Base-by-base conservation (phyloP, 139 green algal genomes). In the Coelastrella sp. region DNA sequence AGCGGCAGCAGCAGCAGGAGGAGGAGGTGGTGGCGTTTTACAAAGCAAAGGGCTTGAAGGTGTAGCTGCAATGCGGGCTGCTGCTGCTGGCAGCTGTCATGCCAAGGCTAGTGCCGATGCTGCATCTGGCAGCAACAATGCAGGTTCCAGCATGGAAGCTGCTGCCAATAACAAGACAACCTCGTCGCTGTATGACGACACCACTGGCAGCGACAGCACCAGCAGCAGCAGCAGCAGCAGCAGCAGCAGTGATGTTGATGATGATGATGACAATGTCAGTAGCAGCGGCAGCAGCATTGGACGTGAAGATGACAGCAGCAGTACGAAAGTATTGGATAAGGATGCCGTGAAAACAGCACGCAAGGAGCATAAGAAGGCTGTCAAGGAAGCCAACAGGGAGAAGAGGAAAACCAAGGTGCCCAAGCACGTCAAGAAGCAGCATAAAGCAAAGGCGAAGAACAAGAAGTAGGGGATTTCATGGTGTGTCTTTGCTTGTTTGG, bases 351-450 rank as follows among this genome's bases (percentile, higher is more conserved):
- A 90, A 63, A 93, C 76, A 17, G 87, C 62, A 0, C 85, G 93
- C 43, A 98, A 96, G 84, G 89, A 90, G 69, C 85, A 96, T 72
- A 98, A 98, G 88, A 92, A 93, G 76, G 83, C 85, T 30, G 92
- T 98, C 0, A 99, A 99, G 88, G 97, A 95, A 75, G 92, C 92
- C 2, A 96, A 96, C 73, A 81, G 93, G 0, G 97, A 99, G 86
- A 90, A 92, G 79, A 90, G 97, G 3, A 98, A 98, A 83, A 89
- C 45, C 19, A 99, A 99, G 86, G 86, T 95, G 32, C 94, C 95
- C 11, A 99, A 99, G 87, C 91, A 98, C 27, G 86, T 96, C 21
- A 99, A 99, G 85, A 99, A 98, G 89, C 88, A 88, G 21, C 87
- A 91, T 2, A 89, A 89, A 4, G 90, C 90, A 11, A 91, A 91